Base-by-base conservation (phyloP, 345 rosid genomes). In the Citrus hindsii region DNA sequence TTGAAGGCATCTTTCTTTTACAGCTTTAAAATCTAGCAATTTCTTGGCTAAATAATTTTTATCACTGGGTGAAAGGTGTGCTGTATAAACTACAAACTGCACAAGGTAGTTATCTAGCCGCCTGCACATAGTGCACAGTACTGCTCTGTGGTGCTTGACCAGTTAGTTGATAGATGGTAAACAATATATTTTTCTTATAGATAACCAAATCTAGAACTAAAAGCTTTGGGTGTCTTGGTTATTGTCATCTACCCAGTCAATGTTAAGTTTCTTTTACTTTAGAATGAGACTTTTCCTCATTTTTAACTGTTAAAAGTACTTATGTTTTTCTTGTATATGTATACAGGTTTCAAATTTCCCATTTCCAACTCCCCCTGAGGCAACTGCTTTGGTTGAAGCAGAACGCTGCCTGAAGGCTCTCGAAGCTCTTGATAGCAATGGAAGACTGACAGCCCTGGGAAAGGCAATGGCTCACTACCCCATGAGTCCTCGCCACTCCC, bases 401-500 rank as follows among this genome's bases (percentile, higher is more conserved):
- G 96, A 88, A 77, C 73, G 80, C 38, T 91, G 98, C 79, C 80
- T 95, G 85, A 90, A 85, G 86, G 88, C 86, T 72, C 88, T 95
- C 74, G 93, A 87, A 86, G 98, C 98, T 62, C 93, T 95, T 13
- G 92, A 92, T 79, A 51, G 73, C 82, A 78, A 73, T 16, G 95
- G 92, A 78, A 83, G 82, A 79, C 77, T 95, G 86, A 95, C 95
- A 22, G 58, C 93, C 46, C 77, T 93, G 68, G 98, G 98, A 48
- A 95, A 83, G 77, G 95, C 95, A 69, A 93, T 95, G 98, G 90
- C 95, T 80, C 82, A 82, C 80, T 95, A 88, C 78, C 98, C 98
- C 18, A 89, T 95, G 94, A 90, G 91, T 80, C 98, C 98, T 71
- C 94, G 93, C 32, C 98, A 92, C 82, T 93, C 98, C 67, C 85